Percentiles rank a stretch among this genome's conserved stretches.
Conservation (phyloP, 2,329 filamentous ascomycete species). For the Hymenoscyphus fructigenus region DNA sequence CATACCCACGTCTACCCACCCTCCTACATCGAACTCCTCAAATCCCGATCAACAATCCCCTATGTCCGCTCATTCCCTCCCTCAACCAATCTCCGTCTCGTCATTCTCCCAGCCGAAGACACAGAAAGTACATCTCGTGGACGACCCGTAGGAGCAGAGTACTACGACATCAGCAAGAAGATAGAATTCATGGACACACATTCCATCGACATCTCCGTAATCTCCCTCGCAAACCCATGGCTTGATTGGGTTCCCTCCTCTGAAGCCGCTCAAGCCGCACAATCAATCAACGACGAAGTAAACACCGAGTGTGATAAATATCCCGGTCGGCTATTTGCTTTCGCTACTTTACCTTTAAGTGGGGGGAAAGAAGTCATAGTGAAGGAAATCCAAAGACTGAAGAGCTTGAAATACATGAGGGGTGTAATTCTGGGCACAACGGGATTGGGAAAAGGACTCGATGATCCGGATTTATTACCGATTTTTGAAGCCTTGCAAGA, state of each 20-base stretch:
- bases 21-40: constrained; percentile 60
- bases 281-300: constrained; percentile 75
- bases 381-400: constrained; percentile 63
- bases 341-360: constrained; percentile 77
- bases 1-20: constrained; percentile 71
- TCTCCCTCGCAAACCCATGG: constrained; percentile 92
- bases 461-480: constrained; percentile 71
- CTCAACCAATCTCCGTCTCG: constrained; percentile 59
- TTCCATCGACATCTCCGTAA: constrained; percentile 76
- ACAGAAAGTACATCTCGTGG: constrained; percentile 62
- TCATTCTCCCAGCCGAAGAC: constrained; percentile 62
- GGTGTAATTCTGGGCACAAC: constrained; percentile 89
- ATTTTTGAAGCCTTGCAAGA: constrained; percentile 70
- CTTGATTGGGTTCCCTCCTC: constrained; percentile 72
- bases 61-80: constrained; percentile 67
- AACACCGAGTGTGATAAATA: constrained; percentile 66
- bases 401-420: constrained; percentile 63
- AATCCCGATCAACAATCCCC: constrained; percentile 61
- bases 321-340: constrained; percentile 73
- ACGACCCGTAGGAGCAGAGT: constrained; percentile 79
- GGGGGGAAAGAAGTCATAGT: constrained; percentile 62
- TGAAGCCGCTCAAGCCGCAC: constrained; percentile 63
- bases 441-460: constrained; percentile 75
- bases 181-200: constrained; percentile 86
- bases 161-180: constrained; percentile 77